Percentiles rank a stretch among this genome's conserved stretches.
Conservation (phyloP, 1,139 yeast genomes). For the Suhomyces coccinellae region DNA sequence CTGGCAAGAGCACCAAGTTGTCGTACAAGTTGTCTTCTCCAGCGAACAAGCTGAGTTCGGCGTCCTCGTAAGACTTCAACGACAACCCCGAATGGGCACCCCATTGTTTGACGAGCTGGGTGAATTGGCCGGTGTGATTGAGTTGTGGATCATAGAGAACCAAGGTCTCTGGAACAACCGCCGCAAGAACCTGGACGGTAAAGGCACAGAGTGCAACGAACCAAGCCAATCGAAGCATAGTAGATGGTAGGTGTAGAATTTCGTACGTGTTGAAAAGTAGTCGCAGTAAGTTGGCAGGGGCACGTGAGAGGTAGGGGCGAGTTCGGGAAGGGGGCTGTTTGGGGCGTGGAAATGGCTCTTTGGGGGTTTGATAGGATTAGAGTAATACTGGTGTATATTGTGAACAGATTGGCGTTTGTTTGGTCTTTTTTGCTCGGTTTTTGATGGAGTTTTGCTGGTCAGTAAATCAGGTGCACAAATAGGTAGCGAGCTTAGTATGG, state of each 20-base stretch:
- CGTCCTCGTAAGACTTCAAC: constrained; percentile 30
- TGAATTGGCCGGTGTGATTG: constrained; percentile 21
- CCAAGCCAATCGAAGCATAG: constrained; percentile 12
- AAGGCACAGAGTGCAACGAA: constrained; percentile 7
- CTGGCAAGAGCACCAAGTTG: constrained; percentile 42
- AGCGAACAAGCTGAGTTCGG: constrained; percentile 24
- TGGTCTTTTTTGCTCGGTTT: background rate
- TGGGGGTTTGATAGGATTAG: background rate
- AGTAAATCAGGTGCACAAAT: too few relatives aligned
- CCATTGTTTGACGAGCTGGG: constrained; percentile 25
- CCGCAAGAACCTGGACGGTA: constrained; percentile 6
- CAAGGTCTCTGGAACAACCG: constrained; percentile 16
- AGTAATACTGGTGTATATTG: background rate
- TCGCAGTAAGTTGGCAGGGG: background rate
- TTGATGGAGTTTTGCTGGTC: background rate
- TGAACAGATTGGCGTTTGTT: background rate
- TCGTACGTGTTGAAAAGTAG: constrained; percentile 10
- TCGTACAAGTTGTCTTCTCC: constrained; percentile 31
- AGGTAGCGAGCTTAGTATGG: background rate
- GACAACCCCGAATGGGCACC: constrained; percentile 25
- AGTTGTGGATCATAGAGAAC: constrained; percentile 34
- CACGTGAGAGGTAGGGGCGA: background rate
- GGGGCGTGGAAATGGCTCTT: background rate
- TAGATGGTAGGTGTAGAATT: constrained; percentile 3
- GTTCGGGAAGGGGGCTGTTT: background rate